These are phyloP conservation scores for Phytopythium kandeliae DNA, from an alignment of 352 stramenopile genomes.

Conservation along the genomic window DNA sequence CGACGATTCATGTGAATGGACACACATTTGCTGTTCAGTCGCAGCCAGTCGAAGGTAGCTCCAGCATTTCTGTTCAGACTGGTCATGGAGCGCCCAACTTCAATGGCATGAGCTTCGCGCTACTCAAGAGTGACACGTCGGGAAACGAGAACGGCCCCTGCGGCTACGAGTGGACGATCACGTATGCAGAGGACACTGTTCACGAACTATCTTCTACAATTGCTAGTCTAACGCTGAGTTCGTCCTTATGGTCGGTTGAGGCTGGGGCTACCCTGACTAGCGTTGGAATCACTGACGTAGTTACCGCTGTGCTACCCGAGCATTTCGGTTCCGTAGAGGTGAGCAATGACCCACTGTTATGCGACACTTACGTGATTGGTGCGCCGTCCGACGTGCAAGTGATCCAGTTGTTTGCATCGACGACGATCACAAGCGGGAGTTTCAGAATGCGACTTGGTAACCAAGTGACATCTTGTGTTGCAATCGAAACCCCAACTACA, in stretches of 20 bases:
- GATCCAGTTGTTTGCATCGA: constrained; percentile 60
- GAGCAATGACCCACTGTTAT: constrained; percentile 39
- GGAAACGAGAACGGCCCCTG: constrained; percentile 31
- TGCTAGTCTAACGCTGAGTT: constrained; percentile 45
- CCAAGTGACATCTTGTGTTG: constrained; percentile 49
- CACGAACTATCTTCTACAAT: constrained; percentile 16
- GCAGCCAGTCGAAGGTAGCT: constrained; percentile 28
- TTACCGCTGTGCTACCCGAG: constrained; percentile 18
- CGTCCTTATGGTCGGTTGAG: constrained; percentile 43
- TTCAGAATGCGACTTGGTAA: constrained; percentile 53
- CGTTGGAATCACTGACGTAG: constrained; percentile 17
- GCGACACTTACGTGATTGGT: constrained; percentile 64
- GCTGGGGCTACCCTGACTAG: constrained; percentile 13
- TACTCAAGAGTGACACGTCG: constrained; percentile 37
- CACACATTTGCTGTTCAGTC: constrained; percentile 32
- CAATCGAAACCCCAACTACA: constrained; percentile 17
- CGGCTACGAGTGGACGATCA: constrained; percentile 69
- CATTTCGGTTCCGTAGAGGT: constrained; percentile 54
- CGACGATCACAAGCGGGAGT: constrained; percentile 43
- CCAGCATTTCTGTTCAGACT: constrained; percentile 35
- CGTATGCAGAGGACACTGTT: constrained; percentile 34
- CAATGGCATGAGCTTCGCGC: constrained; percentile 11
- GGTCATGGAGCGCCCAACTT: constrained; percentile 24
- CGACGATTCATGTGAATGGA: constrained; percentile 24
- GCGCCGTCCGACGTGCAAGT: constrained; percentile 56